Conservation (phyloP, 805 yeast genomes). For the Saccharomyces paradoxus region DNA sequence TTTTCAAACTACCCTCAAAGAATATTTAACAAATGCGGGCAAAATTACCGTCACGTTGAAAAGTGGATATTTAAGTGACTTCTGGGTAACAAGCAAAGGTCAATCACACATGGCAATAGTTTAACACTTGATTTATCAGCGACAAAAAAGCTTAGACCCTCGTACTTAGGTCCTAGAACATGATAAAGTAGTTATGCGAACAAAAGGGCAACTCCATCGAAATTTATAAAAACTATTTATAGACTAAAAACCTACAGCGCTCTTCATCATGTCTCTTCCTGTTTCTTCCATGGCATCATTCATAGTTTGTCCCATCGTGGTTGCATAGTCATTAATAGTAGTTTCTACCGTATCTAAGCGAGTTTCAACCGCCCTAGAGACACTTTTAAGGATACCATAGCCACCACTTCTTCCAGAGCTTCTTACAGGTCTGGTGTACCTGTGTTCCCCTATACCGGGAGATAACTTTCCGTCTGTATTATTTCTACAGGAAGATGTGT, state of each 20-base stretch:
- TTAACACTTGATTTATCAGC: too few relatives aligned
- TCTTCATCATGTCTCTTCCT: constrained; percentile 42
- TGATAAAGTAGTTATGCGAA: background rate
- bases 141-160: background rate
- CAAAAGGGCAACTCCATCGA: background rate
- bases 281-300: constrained; percentile 43
- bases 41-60: background rate
- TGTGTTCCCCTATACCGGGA: constrained; percentile 2
- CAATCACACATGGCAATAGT: too few relatives aligned
- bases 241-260: constrained; percentile 45
- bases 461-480: constrained; percentile 13
- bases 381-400: constrained; percentile 35
- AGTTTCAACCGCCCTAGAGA: constrained; percentile 39
- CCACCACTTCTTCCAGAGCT: constrained; percentile 29
- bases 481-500: constrained; percentile 15
- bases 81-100: background rate
- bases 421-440: constrained; percentile 44
- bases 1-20: background rate
- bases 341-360: constrained; percentile 50
- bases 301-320: constrained; percentile 44
- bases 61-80: background rate
- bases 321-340: constrained; percentile 49
- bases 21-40: background rate
- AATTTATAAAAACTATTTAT: background rate
- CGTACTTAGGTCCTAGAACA: background rate